A percentile compares a stretch with the other conserved stretches of the same genome.
Evolutionary conservation across 2,329 filamentous ascomycete species (phyloP).

Genomic region (Penicillium sp.): DNA sequence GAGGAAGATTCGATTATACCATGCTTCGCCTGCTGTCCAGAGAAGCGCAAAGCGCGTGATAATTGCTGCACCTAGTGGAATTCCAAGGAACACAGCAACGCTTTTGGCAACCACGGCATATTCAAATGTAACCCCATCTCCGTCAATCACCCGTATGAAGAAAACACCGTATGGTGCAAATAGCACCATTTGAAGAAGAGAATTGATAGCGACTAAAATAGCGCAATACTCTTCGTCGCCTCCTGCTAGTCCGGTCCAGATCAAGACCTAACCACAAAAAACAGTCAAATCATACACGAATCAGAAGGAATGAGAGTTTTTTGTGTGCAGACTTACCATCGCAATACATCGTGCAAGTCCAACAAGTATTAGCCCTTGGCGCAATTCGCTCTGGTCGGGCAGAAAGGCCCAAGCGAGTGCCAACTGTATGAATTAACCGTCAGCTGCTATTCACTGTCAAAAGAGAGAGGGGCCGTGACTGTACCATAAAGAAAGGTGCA

Average conservation of each 20-base stretch:
- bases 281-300: not conserved
- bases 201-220: slow-evolving; percentile 72
- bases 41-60: slow-evolving; percentile 66
- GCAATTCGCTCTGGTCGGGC: slow-evolving; percentile 47
- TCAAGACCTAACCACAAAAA: slow-evolving; percentile 47
- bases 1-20: slow-evolving; percentile 68
- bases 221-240: slow-evolving; percentile 82
- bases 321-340: slow-evolving; percentile 56
- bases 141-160: slow-evolving; percentile 67
- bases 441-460: not conserved
- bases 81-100: slow-evolving; percentile 79
- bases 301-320: not conserved
- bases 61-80: slow-evolving; percentile 75
- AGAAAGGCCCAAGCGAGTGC: slow-evolving; percentile 50
- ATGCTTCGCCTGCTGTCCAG: slow-evolving; percentile 46
- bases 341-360: slow-evolving; percentile 83
- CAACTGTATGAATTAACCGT: slow-evolving; percentile 36
- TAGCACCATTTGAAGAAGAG: slow-evolving; percentile 68
- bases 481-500: slow-evolving; percentile 76
- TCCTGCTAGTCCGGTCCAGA: slow-evolving; percentile 74
- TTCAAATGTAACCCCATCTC: slow-evolving; percentile 44
- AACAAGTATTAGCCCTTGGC: slow-evolving; percentile 72
- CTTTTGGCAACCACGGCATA: slow-evolving; percentile 72
- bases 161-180: slow-evolving; percentile 66
- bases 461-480: slow-evolving; percentile 12